Base-by-base conservation (phyloP, 2,329 filamentous ascomycete genomes). In the Venturiaceae sp. region DNA sequence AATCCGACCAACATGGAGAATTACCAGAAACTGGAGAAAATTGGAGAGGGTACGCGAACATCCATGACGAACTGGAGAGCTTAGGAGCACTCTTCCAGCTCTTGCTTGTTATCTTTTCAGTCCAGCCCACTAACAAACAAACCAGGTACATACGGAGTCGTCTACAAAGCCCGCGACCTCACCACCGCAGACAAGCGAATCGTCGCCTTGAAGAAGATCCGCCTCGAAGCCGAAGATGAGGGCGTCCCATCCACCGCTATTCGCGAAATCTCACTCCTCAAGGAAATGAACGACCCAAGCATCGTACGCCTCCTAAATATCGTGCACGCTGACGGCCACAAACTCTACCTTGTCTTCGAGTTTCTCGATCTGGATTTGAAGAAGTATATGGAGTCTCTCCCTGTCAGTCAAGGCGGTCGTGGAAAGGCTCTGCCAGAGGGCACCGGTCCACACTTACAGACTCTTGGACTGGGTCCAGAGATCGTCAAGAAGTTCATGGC, bases 11-110 rank as follows among this genome's bases (percentile, higher is more conserved):
- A 13, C 53, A 95, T 96, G 91, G 90, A 96, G 75, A 95, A 95
- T 76, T 96, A 96, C 74, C 89, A 95, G 76, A 95, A 95, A 78
- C 83, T 96, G 69, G 91, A 96, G 78, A 96, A 96, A 80, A 91
- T 96, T 68, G 91, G 91, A 74, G 91, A 96, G 83, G 91, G 91
- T 94, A 77, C 67, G 65, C 16, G 4, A 13, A 14, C 58, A 58
- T 63, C 44, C 16, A 41, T 3, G 28, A 13, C 26, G 44, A 30
- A 14, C 21, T 16, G 21, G 23, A 47, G 41, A 23, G 6, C 21
- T 47, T 14, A 39, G 21, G 14, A 39, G 37, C 37, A 3, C 16
- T 39, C 37, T 39, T 14, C 16, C 19, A n/a, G n/a, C 23, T 46
- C 39, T 50, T 36, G n/a, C 58, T 58, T 8, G 44, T 46, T 56